phyloP scores from a whole-genome alignment of 176 grass and related monocot species.

The Coix lacrymajobi region DNA sequence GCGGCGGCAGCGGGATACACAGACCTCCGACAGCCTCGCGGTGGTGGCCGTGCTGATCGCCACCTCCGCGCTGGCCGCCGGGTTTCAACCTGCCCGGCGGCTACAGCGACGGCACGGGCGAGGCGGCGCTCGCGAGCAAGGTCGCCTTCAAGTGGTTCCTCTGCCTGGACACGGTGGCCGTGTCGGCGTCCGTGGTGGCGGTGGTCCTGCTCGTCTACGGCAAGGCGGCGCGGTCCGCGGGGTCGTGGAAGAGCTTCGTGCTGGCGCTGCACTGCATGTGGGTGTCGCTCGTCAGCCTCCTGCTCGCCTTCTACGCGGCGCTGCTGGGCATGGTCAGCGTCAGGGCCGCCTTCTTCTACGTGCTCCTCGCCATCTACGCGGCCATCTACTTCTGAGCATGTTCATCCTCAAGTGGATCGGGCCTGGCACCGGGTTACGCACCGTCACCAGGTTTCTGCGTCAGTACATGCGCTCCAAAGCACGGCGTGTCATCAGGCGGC shows the following conservation, averaged over 20 bases:
- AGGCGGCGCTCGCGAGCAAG: neutral
- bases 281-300: neutral
- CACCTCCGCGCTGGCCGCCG: neutral
- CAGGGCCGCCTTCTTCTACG: no score
- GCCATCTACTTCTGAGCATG: rapidly evolving
- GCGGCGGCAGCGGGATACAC: neutral
- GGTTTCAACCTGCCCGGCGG: slow-evolving; percentile 2
- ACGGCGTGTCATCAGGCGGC: neutral
- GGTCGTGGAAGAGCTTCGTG: slow-evolving; percentile 1
- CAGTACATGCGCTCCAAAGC: no score
- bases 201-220: neutral
- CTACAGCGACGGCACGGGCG: neutral
- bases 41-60: slow-evolving; percentile 11
- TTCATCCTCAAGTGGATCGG: rapidly evolving
- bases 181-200: neutral
- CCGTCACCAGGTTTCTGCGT: neutral
- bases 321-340: no score
- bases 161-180: neutral
- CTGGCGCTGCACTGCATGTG: neutral
- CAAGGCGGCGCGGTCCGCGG: neutral
- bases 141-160: neutral
- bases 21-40: neutral
- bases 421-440: rapidly evolving
- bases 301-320: slow-evolving; percentile 8
- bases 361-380: rapidly evolving